Conservation (phyloP, 1,284 basidiomycete species). For the Ganoderma sinense region DNA sequence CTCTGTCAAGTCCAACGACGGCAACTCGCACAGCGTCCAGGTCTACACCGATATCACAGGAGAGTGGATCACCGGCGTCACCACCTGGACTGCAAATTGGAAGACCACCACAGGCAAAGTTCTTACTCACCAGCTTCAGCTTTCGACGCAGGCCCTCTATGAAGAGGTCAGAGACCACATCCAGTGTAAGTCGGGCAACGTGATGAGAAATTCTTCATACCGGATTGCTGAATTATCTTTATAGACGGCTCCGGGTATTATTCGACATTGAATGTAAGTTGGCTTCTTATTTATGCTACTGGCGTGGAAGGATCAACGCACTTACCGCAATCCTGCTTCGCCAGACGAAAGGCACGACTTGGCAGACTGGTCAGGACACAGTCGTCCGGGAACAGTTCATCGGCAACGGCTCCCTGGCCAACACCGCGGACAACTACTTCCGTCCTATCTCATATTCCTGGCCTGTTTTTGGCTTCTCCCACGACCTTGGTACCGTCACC, state of each 20-base stretch:
- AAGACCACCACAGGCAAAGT: slow-evolving; percentile 52
- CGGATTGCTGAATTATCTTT: background rate
- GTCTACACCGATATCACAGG: slow-evolving; percentile 71
- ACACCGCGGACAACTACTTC: slow-evolving; percentile 64
- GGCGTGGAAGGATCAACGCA: no score
- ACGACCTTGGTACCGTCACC: slow-evolving; percentile 57
- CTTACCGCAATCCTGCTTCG: slow-evolving; percentile 1
- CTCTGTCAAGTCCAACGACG: slow-evolving; percentile 61
- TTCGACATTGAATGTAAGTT: slow-evolving; percentile 53
- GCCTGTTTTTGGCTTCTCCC: slow-evolving; percentile 71
- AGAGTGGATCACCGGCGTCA: slow-evolving; percentile 71
- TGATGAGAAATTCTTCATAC: background rate
- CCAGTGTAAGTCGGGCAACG: slow-evolving; percentile 54
- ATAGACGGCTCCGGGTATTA: slow-evolving; percentile 73
- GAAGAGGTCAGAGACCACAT: slow-evolving; percentile 64
- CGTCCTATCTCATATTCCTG: slow-evolving; percentile 64
- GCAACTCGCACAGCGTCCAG: slow-evolving; percentile 59
- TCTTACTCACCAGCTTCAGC: slow-evolving; percentile 65
- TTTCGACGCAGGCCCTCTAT: slow-evolving; percentile 54
- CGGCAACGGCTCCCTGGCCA: slow-evolving; percentile 57
- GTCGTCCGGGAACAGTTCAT: slow-evolving; percentile 65
- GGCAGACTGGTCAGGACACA: slow-evolving; percentile 65
- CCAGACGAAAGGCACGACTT: slow-evolving; percentile 58
- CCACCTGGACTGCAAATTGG: slow-evolving; percentile 62
- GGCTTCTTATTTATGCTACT: background rate